Evolutionary conservation across 352 stramenopile genomes (phyloP).

Genomic region (Pythium plurisporium): DNA sequence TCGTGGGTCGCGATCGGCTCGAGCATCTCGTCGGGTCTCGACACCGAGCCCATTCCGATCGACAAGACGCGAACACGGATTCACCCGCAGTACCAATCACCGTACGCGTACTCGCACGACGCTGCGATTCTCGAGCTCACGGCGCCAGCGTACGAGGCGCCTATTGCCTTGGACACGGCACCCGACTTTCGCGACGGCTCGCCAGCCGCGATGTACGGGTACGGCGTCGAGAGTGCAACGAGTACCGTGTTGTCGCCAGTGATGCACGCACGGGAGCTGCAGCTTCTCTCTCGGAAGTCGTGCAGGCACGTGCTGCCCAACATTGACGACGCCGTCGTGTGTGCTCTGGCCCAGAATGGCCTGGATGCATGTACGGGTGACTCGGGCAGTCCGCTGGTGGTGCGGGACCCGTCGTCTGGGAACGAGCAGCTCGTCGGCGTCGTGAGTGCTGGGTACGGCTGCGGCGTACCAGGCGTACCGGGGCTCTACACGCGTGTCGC

Average conservation of each 20-base stretch:
- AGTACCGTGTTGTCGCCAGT: conserved; percentile 15
- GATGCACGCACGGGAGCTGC: conserved; percentile 23
- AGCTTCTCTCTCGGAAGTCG: conserved; percentile 24
- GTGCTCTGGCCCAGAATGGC: conserved; percentile 19
- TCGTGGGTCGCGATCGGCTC: conserved; percentile 30
- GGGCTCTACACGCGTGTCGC: conserved; percentile 37
- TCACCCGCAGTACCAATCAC: conserved; percentile 25
- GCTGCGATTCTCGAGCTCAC: conserved; percentile 30
- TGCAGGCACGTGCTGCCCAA: conserved; percentile 14
- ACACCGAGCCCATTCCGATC: conserved; percentile 26
- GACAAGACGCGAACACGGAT: conserved; percentile 15
- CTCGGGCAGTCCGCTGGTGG: conserved; percentile 33
- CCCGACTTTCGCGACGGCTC: conserved; percentile 19
- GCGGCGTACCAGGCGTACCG: conserved; percentile 26
- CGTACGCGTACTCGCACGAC: conserved; percentile 26
- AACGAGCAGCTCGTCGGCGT: conserved; percentile 26
- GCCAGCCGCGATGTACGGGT: conserved; percentile 29
- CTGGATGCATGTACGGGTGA: conserved; percentile 33
- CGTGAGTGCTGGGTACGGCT: conserved; percentile 36
- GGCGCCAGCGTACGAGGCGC: conserved; percentile 20
- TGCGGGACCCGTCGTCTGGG: background rate
- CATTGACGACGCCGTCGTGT: conserved; percentile 29
- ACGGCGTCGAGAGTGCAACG: conserved; percentile 17
- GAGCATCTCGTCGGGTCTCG: conserved; percentile 12
- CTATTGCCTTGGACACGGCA: conserved; percentile 21